Evolutionary conservation across 441 rosid genomes (phyloP).

Genomic region (Iberis amara): DNA sequence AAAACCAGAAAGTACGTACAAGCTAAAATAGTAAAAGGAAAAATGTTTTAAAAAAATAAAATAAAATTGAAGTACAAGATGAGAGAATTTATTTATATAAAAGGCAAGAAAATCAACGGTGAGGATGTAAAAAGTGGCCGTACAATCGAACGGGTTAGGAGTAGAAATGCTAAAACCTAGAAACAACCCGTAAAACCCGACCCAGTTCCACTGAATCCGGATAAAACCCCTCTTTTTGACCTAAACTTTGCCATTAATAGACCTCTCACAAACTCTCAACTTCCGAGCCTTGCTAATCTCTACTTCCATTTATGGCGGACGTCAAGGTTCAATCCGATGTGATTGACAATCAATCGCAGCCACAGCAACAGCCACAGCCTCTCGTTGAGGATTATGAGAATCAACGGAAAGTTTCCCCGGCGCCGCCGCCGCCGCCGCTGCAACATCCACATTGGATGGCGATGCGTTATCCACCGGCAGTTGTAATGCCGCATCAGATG

Average conservation of each 20-base stretch:
- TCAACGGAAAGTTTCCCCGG: constrained; percentile 27
- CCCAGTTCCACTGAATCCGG: constrained; percentile 15
- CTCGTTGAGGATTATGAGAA: neutral
- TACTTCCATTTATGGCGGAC: constrained; percentile 17
- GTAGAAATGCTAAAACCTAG: no score
- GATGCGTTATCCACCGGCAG: constrained; percentile 67
- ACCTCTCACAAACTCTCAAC: neutral
- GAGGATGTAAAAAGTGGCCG: no score
- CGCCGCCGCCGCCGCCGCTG: constrained; percentile 22
- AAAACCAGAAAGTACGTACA: no score
- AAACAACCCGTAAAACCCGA: constrained; percentile 20
- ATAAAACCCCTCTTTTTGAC: constrained; percentile 37
- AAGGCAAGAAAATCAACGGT: no score
- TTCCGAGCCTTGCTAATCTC: neutral
- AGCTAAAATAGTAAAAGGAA: no score
- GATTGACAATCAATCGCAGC: constrained; percentile 21
- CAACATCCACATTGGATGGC: constrained; percentile 45
- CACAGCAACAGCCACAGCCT: no score
- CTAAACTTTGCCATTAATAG: constrained; percentile 35
- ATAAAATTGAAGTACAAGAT: no score
- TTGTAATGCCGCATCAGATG: constrained; percentile 82
- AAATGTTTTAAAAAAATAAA: no score
- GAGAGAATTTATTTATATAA: no score
- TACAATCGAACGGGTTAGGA: no score
- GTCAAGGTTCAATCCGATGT: constrained; percentile 46